Evolutionary conservation across 352 stramenopile genomes (phyloP), one percentile per base, ranked within the genome.

Genomic region (Globisporangium recalcitrans): DNA sequence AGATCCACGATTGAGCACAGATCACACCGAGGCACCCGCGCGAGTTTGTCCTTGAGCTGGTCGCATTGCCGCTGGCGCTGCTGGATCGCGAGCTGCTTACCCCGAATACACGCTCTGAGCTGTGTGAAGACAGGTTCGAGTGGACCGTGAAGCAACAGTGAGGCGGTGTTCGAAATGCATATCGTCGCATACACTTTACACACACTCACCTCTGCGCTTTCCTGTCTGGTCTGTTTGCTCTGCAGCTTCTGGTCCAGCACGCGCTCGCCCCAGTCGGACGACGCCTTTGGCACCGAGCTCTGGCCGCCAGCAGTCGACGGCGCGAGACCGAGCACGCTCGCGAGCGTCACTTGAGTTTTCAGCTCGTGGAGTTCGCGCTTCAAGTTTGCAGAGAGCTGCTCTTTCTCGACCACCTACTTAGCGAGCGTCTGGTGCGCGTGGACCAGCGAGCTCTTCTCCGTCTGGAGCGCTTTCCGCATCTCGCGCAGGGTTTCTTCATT

Each of bases 311-410:
- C 22, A 34, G 14, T 3, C 31, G 7, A 27, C 21, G 68, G 3
- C 21, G 14, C 34, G 6, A 42, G 58, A 4, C 58, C 22, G 10
- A 58, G 36, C 7, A 76, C 40, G n/a, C 32, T 67, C 13, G 67
- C 64, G 27, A 90, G 63, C n/a, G 73, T 77, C n/a, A 85, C 64
- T 26, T 72, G 70, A 0, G 77, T 74, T 58, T 90, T 88, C 34
- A 90, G 62, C 1, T 76, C 71, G 21, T 75, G 57, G 4, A 90
- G 63, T 16, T 90, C 75, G 13, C 65, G 71, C 62, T 80, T 85
- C 11, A 88, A 57, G 0, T 54, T 34, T 0, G 55, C 21, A 0
- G 74, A 75, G 5, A 72, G 56, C 21, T 71, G 58, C 44, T 88
- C 71, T 42, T 75, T 77, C 29, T 73, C 63, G 4, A 53, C 32